Percentiles rank a stretch among this genome's conserved stretches.
Conservation (phyloP, 495 filamentous ascomycete species). For the Cudoniella acicularis region DNA sequence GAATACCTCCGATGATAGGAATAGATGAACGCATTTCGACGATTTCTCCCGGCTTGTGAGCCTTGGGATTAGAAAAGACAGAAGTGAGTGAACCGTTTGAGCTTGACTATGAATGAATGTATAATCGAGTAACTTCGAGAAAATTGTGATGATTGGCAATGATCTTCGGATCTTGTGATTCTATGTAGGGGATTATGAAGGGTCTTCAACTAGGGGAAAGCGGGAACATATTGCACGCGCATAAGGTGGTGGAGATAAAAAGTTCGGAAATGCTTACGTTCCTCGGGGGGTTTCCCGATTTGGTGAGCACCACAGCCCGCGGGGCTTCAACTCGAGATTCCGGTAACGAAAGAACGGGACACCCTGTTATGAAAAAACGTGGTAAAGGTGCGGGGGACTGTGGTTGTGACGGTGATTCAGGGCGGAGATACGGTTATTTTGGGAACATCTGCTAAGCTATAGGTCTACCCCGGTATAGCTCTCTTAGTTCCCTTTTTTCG, state of each 20-base stretch:
- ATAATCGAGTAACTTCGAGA: too few relatives aligned
- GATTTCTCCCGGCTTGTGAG: neutral
- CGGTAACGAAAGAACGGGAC: neutral
- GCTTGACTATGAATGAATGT: too few relatives aligned
- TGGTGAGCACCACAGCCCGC: too few relatives aligned
- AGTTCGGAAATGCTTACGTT: neutral
- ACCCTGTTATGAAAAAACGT: neutral
- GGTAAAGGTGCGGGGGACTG: neutral
- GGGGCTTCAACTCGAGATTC: neutral
- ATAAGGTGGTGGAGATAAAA: neutral
- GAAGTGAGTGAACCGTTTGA: too few relatives aligned
- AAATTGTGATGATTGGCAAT: too few relatives aligned
- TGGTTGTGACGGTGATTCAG: neutral
- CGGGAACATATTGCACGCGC: neutral
- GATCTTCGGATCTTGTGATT: too few relatives aligned
- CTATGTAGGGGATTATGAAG: neutral
- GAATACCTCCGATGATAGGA: neutral
- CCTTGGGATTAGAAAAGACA: neutral
- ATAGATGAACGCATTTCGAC: neutral
- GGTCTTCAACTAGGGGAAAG: neutral
- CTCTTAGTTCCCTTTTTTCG: neutral
- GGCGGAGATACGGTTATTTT: too few relatives aligned
- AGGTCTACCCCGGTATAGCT: neutral
- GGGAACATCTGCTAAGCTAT: neutral
- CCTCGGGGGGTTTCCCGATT: neutral